Evolutionary conservation across 305 asterid species (phyloP).

Genomic region (Coffea humblotiana): DNA sequence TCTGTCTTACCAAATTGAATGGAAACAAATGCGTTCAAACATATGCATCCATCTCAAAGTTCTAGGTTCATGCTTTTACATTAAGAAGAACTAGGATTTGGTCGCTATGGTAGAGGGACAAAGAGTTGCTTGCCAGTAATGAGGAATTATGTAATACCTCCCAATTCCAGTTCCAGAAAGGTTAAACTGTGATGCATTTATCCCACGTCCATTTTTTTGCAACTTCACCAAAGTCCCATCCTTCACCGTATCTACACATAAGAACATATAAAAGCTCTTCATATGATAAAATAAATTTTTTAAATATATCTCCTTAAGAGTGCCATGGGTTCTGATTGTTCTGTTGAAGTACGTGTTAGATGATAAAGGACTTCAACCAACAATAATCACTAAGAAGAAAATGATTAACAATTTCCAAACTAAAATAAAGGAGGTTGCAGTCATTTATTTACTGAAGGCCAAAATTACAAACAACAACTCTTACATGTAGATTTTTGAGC

Average conservation of each 20-base stretch:
- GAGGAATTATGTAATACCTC: constrained; percentile 50
- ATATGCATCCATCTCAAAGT: neutral
- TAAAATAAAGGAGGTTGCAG: neutral
- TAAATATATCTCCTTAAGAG: neutral
- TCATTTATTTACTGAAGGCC: neutral
- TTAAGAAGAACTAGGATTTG: neutral
- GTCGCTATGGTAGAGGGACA: neutral
- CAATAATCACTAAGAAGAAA: neutral
- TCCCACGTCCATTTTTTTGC: constrained; percentile 83
- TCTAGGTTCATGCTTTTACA: neutral
- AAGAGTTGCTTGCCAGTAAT: neutral
- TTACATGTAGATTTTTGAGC: constrained; percentile 79
- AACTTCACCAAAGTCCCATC: constrained; percentile 99
- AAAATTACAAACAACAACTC: constrained; percentile 12
- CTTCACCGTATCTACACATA: constrained; percentile 88
- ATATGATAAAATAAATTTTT: neutral
- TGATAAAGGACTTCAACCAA: neutral
- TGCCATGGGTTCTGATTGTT: constrained; percentile 3
- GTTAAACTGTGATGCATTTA: constrained; percentile 89
- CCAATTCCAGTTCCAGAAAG: constrained; percentile 90
- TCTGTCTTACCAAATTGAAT: neutral
- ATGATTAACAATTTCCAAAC: neutral
- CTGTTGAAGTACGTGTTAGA: neutral
- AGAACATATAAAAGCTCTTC: neutral
- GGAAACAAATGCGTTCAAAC: neutral